Base-by-base conservation (phyloP, 768 basidiomycete genomes). In the Calocybe cyanea region DNA sequence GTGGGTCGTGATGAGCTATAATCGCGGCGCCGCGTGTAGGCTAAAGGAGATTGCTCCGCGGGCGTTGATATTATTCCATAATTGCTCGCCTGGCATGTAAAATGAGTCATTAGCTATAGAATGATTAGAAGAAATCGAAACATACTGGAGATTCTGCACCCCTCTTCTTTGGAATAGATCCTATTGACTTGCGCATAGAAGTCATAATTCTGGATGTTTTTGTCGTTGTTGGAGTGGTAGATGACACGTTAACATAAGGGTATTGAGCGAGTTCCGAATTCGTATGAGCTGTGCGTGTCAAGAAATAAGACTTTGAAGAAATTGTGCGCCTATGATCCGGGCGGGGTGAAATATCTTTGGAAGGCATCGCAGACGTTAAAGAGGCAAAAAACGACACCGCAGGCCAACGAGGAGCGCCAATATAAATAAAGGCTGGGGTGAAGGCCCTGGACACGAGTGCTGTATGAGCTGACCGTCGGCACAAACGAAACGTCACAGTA, bases 1-100 rank as follows among this genome's bases (percentile, higher is more conserved):
- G 80, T 83, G 1, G 85, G 85, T 13, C 76, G 79, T 17, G 67
- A 58, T 19, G 67, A 47, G 20, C 70, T 61, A 50, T 73, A 69
- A 38, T 66, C 57, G 48, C 66, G 73, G 41, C 65, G 61, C 51
- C 63, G 69, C 47, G 71, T 60, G 21, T 56, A 53, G 3, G 56
- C 48, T 49, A 56, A 39, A 18, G 62, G 37, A 48, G 55, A 55
- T 46, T 66, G 61, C 52, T 73, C 72, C 36, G 68, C 71, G 32
- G 66, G 64, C 39, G 71, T 69, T 14, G 72, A 72, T 50, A 68
- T 66, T 64, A 73, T 70, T 48, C 63, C 66, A 43, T 51, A 54
- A 36, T 18, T 37, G 15, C 46, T 28, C n/a, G 46, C 55, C 57
- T 62, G 20, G 21, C 18, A 33, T 34, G 3, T 10, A 21, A 10